phyloP scores from a whole-genome alignment of 192 early-diverging fungal genomes.

The Rhizophlyctis rosea region DNA sequence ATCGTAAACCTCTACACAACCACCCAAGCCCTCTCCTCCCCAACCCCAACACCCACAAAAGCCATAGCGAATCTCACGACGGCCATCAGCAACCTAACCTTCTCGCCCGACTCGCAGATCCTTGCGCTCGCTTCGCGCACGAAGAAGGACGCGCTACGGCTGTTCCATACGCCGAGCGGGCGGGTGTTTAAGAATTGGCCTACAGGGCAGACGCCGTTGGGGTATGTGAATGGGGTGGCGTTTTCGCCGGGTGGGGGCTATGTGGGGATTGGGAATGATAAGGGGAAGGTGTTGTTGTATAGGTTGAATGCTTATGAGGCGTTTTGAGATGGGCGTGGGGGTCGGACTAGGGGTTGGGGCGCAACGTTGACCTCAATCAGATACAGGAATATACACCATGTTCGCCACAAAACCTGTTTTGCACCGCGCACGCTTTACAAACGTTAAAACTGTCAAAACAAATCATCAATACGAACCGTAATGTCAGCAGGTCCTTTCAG shows the following conservation, averaged over 20 bases:
- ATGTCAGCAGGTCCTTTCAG: no score
- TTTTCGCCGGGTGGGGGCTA: slow-evolving; percentile 94
- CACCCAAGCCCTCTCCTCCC: slow-evolving; percentile 42
- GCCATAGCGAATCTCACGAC: slow-evolving; percentile 86
- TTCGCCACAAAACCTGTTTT: no score
- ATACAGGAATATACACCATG: no score
- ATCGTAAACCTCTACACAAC: slow-evolving; percentile 85
- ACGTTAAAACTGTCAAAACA: no score
- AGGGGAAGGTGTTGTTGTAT: slow-evolving; percentile 86
- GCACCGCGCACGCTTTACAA: no score
- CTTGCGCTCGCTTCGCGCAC: slow-evolving; percentile 70
- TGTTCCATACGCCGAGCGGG: slow-evolving; percentile 79
- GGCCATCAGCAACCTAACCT: slow-evolving; percentile 62
- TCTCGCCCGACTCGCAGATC: slow-evolving; percentile 85
- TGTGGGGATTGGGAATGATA: slow-evolving; percentile 85
- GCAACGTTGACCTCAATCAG: no score
- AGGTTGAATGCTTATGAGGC: slow-evolving; percentile 51
- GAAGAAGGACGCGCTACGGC: slow-evolving; percentile 74
- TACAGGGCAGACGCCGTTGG: slow-evolving; percentile 73
- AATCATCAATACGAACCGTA: no score
- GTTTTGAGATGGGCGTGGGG: slow-evolving; percentile 20
- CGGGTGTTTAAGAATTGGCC: slow-evolving; percentile 95
- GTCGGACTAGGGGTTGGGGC: no score
- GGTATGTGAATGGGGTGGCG: slow-evolving; percentile 70
- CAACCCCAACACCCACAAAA: slow-evolving; percentile 66